Base-by-base conservation (phyloP, 2,329 filamentous ascomycete genomes). In the Cladosporium sp. region DNA sequence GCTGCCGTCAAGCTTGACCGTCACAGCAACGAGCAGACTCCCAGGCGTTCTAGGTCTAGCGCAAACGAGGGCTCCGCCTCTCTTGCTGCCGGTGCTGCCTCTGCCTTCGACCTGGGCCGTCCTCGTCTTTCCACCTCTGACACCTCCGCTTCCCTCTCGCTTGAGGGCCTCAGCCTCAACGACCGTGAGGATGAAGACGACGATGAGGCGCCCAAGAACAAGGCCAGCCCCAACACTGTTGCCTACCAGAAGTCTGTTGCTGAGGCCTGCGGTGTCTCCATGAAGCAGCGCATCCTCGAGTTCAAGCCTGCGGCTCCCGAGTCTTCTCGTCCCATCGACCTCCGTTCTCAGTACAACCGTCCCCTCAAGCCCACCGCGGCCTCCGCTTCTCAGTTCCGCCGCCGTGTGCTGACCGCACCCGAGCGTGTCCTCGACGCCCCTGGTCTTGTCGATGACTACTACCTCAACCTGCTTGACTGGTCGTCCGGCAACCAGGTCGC, bases 251-350 rank as follows among this genome's bases (percentile, higher is more conserved):
- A 93, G 54, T 92, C 90, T 2, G 77, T 97, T 43, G 91, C 92
- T 43, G 85, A 84, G 60, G 92, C 92, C 46, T 97, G 92, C 69
- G 93, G 91, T 53, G 89, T 98, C 58, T 92, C 84, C 67, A 81
- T 95, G 57, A 95, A 91, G 77, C 95, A 91, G 52, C 88, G 93
- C 58, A 98, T 98, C 63, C 86, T 98, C 48, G 88, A 93, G 55
- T 98, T 96, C 81, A 98, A 98, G 84, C 93, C 93, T 51, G 90
- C 92, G 2, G 83, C 93, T n/a, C 93, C 93, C 3, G 93, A 97
- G 76, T 97, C 93, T 6, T 95, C 91, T 33, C 96, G 95, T 80
- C 93, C 93, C 34, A 95, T 98, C 67, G 93, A 98, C 69, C 85
- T 98, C 57, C 87, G 93, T 54, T 89, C 93, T 57, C 93, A 98